Conservation (phyloP, 148 eudicot species). For the Suaeda aralocaspica region DNA sequence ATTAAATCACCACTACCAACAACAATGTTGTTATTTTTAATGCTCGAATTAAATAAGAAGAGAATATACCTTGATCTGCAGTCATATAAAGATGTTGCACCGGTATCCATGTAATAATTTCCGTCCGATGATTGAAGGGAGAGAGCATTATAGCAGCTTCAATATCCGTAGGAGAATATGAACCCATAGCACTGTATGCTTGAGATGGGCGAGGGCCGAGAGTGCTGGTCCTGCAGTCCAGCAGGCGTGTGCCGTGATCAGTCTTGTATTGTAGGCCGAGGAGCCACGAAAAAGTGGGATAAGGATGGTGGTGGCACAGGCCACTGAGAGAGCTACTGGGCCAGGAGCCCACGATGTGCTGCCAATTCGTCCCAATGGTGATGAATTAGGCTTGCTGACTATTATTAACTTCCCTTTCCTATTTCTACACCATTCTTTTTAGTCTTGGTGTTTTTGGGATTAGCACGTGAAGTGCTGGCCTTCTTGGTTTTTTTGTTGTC, state of each 20-base stretch:
- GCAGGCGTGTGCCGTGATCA: neutral
- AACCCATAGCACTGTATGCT: neutral
- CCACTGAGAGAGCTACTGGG: no score
- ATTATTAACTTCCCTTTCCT: no score
- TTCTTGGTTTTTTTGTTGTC: no score
- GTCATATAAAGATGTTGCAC: constrained; percentile 6
- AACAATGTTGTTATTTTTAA: neutral
- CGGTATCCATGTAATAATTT: constrained; percentile 6
- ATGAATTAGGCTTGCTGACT: no score
- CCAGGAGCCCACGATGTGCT: no score
- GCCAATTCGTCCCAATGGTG: no score
- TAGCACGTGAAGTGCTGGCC: no score
- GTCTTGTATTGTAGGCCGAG: neutral
- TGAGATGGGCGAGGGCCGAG: neutral
- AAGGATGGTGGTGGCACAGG: neutral
- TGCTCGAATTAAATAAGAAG: neutral
- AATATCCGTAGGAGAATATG: neutral
- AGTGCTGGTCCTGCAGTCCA: neutral
- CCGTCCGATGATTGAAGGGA: neutral
- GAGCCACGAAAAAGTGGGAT: neutral
- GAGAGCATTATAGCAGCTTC: neutral
- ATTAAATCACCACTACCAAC: neutral
- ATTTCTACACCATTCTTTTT: no score
- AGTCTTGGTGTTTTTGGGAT: no score
- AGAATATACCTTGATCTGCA: neutral